Percentiles rank a stretch among this genome's conserved stretches.
These are phyloP conservation scores for Spathaspora hagerdaliae DNA, from an alignment of 805 yeast genomes.

Conservation along the genomic window DNA sequence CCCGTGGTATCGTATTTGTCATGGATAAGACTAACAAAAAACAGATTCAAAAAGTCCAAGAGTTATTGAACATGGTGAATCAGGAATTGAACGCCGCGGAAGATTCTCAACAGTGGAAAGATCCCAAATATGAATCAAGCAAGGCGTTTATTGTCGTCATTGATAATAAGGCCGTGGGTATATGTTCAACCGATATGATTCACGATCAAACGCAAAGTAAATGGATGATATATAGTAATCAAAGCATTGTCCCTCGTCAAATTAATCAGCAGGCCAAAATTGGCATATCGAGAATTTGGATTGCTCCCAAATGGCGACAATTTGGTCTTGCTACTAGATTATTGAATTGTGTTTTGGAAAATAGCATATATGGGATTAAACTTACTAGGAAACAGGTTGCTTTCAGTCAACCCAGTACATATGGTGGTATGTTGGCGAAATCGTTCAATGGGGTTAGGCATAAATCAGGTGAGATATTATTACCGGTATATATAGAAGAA, in stretches of 20 bases:
- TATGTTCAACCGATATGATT: constrained; percentile 52
- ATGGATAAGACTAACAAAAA: constrained; percentile 18
- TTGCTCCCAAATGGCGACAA: constrained; percentile 44
- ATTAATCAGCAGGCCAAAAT: constrained; percentile 27
- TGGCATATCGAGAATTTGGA: constrained; percentile 43
- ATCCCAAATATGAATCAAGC: constrained; percentile 9
- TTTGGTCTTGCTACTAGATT: constrained; percentile 47
- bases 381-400: constrained; percentile 46
- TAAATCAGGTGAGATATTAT: constrained; percentile 44
- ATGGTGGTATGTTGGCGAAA: constrained; percentile 58
- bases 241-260: constrained; percentile 46
- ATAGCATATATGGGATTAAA: constrained; percentile 47
- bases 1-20: constrained; percentile 13
- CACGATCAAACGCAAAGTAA: constrained; percentile 20
- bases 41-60: constrained; percentile 23
- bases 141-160: constrained; percentile 48
- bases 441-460: constrained; percentile 54
- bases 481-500: constrained; percentile 42
- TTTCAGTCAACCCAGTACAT: constrained; percentile 70
- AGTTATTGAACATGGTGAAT: constrained; percentile 51
- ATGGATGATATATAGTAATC: constrained; percentile 59
- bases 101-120: constrained; percentile 32
- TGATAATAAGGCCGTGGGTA: constrained; percentile 48
- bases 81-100: constrained; percentile 54
- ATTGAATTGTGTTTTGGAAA: constrained; percentile 37